Base-by-base conservation (phyloP, 805 yeast genomes). In the Ogataea methylovora region DNA sequence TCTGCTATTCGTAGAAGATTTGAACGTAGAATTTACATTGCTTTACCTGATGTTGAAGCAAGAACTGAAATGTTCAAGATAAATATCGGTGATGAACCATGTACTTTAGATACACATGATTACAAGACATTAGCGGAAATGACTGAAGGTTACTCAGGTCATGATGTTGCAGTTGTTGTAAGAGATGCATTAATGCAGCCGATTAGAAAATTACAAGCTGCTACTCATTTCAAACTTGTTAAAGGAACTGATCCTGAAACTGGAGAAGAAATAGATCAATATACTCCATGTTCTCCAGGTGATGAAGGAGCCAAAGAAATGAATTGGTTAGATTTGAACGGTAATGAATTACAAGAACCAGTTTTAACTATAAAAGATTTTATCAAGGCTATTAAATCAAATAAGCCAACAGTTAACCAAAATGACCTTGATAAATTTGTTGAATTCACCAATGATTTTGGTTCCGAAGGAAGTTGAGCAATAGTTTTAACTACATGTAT, bases 141-240 rank as follows among this genome's bases (percentile, higher is more conserved):
- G 87, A 90, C 97, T 0, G 94, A 86, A 5, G 98, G 98, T 8
- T 90, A 92, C 58, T 86, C 96, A 2, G 99, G 99, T 34, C 94
- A 90, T 54, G 99, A 92, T 70, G 74, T 92, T 27, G 90, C 97
- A 0, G 96, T 92, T 23, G 94, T 87, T 9, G 98, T 92, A 4
- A 78, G 95, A 48, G 99, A 92, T 58, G 97, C 97, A 0, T 66
- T 92, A 46, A 92, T 92, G 98, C 94, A 90, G 58, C 98, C 99
- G 2, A 86, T 92, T 39, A 73, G 98, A 49, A 87, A 86, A 54
- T 86, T 92, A 42, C 97, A 90, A 59, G 80, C 76, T 51, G 97
- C 98, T 1, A 92, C 98, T 0, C 98, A 92, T 65, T 92, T 92
- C 66, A 83, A 82, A 54, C 67, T 71, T 40, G 74, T 75, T 9